phyloP scores from a whole-genome alignment of 2,329 filamentous ascomycete genomes.

The Alternaria angustiovoidea region DNA sequence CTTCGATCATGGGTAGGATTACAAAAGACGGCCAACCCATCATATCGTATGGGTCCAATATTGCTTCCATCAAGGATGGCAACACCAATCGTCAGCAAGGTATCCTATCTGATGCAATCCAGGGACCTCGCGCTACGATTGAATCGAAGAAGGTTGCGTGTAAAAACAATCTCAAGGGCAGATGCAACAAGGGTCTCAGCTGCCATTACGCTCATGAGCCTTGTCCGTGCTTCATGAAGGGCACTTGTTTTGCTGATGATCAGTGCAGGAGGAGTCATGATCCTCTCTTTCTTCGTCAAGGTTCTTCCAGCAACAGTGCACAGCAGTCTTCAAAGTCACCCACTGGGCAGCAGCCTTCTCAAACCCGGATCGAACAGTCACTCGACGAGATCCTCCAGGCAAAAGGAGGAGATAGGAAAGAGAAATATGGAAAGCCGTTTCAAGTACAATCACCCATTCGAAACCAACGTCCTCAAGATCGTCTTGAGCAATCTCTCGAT shows the following conservation, averaged over 20 bases:
- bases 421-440: neutral
- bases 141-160: neutral
- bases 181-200: neutral
- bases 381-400: neutral
- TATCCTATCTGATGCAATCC: neutral
- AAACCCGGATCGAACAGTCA: neutral
- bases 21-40: neutral
- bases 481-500: neutral
- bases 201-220: constrained; percentile 2
- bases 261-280: constrained; percentile 1
- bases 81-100: neutral
- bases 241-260: neutral
- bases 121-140: neutral
- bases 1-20: neutral
- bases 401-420: neutral
- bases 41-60: neutral
- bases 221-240: neutral
- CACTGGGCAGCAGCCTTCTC: neutral
- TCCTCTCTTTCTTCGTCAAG: neutral
- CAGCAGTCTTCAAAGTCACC: neutral
- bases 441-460: neutral
- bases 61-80: neutral
- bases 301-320: neutral
- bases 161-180: neutral
- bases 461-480: neutral